Conservation (phyloP, 202 grass and related monocot genomes). For the Panicum hallii region DNA sequence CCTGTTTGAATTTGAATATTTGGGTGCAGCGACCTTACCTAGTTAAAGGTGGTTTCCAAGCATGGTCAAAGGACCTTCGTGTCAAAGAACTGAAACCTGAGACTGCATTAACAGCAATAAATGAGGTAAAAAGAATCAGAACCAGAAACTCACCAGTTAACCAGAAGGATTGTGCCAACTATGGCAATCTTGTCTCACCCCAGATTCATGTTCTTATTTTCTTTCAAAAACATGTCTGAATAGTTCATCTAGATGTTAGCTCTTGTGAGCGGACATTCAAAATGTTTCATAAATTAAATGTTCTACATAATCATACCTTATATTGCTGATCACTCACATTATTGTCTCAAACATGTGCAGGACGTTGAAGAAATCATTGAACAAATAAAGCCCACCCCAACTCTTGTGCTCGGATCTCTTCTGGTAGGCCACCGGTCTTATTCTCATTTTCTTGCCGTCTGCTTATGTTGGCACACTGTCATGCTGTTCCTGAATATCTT, state of each 20-base stretch:
- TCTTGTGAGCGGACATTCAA: neutral
- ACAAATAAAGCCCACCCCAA: constrained; percentile 83
- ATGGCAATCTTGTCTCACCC: neutral
- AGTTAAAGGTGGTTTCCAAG: constrained; percentile 94
- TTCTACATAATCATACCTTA: neutral
- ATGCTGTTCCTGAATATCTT: constrained; percentile 25
- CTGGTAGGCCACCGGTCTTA: constrained; percentile 55
- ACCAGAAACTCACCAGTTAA: constrained; percentile 22
- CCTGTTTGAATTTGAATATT: constrained; percentile 49
- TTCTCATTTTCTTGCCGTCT: neutral
- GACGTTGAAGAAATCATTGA: constrained; percentile 87
- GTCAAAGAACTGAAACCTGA: constrained; percentile 91
- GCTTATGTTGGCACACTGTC: neutral
- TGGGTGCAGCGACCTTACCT: constrained; percentile 79
- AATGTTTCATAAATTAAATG: neutral
- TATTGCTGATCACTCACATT: constrained; percentile 14
- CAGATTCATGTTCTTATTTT: neutral
- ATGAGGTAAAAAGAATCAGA: constrained; percentile 71
- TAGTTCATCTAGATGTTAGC: constrained; percentile 29
- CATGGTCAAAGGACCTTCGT: constrained; percentile 80
- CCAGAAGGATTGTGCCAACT: neutral
- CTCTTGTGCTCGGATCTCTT: constrained; percentile 70
- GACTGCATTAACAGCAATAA: constrained; percentile 83
- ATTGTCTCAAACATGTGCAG: constrained; percentile 61
- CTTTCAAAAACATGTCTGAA: neutral